Evolutionary conservation across 2,329 filamentous ascomycete genomes (phyloP).

Genomic region (Aureobasidium musti): DNA sequence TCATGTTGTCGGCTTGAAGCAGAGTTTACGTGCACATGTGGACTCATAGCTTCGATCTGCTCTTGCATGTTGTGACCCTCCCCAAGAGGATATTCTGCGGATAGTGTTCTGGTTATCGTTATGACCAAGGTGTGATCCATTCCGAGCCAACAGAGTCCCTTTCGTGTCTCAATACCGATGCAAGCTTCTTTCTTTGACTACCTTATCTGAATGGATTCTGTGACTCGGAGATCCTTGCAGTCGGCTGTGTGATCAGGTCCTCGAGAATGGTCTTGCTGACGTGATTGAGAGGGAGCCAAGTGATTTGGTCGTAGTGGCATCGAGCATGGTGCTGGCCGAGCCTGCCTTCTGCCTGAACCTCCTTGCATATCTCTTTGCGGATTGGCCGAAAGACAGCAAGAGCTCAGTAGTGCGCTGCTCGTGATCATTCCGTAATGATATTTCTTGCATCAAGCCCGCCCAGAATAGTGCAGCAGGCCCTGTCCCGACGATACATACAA

Average conservation of each 20-base stretch:
- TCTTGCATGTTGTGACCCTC: not conserved
- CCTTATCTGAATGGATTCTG: not conserved
- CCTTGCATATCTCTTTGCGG: no score
- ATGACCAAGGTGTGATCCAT: not conserved
- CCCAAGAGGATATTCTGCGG: not conserved
- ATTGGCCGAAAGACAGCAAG: constrained; percentile 39
- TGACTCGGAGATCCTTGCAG: not conserved
- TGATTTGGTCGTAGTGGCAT: not conserved
- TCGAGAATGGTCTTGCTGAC: not conserved
- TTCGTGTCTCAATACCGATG: not conserved
- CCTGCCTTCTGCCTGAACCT: no score
- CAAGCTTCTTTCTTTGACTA: not conserved
- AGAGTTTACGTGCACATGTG: no score
- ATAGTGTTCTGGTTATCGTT: not conserved
- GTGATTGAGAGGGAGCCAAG: not conserved
- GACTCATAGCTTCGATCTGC: not conserved
- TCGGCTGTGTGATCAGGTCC: not conserved
- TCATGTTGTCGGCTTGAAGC: no score
- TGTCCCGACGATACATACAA: no score
- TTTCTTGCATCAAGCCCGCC: no score
- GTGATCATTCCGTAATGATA: no score
- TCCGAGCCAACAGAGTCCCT: not conserved
- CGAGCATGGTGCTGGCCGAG: not conserved
- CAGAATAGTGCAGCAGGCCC: no score
- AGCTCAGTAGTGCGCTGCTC: not conserved